Base-by-base conservation (phyloP, 2,329 filamentous ascomycete species). In the Exophiala sp. region DNA sequence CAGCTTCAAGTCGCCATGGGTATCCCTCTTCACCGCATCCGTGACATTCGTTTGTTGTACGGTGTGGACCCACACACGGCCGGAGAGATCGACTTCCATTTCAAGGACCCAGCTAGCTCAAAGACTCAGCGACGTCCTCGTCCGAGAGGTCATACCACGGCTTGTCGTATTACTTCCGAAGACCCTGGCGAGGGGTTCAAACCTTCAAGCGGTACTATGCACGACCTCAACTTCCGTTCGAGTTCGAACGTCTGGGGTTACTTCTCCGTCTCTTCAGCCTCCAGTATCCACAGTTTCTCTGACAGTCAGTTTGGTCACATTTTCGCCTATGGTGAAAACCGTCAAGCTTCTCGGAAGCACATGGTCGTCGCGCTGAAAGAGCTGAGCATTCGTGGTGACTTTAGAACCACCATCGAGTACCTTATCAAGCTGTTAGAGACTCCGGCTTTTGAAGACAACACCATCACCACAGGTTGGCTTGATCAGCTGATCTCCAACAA, bases 181-280 rank as follows among this genome's bases (percentile, higher is more conserved):
- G 94, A 99, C 71, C 94, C 94, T 8, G 94, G 95, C 67, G 94
- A 99, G 80, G 94, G 94, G 49, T 99, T 99, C 85, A 99, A 99
- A 83, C 94, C 94, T 54, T 99, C 94, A 42, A 95, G 92, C 68
- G 94, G 94, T 84, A 95, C 92, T 49, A 95, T 99, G 84, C 94
- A 97, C 78, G 94, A 99, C 69, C 79, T 99, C 68, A 99, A 99
- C 81, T 99, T 99, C 84, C 85, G 94, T 69, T 95, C 88, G 78
- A 96, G 91, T 72, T 97, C 94, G 60, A 99, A 99, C 65, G 94
- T 97, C 52, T 99, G 94, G 94, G 94, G 94, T 81, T 99, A 99
- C 76, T 99, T 99, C 84, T 99, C 94, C 49, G 94, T 99, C 72
- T 89, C 91, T 77, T 94, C 91, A 8, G 87, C 91, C 52, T 92